Evolutionary conservation across 75 land plant species (phyloP), one percentile per base, ranked within the genome.

Genomic region (Cryptomeria japonica): DNA sequence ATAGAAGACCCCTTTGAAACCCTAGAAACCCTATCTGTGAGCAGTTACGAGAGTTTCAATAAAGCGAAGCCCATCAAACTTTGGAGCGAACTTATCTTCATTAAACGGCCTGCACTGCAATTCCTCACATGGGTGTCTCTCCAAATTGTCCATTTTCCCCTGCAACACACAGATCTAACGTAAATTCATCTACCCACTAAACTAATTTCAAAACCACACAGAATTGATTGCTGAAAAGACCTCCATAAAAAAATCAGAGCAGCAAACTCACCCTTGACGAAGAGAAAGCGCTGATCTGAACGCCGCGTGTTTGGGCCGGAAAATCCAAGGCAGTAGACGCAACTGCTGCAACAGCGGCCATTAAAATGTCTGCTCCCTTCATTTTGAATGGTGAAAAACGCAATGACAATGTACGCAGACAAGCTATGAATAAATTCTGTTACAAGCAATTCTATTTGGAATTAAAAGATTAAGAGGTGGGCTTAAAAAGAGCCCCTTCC

Each of bases 1-100:
- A 58, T 4, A 58, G 4, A 22, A 25, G 28, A 25, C 6, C n/a
- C 70, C n/a, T 0, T 3, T 25, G 70, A 64, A 64, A 64, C 70
- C 77, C 87, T 64, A 91, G 51, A 47, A 64, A 22, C 70, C 76
- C 87, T 64, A 92, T 89, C 93, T 86, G 58, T 92, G 93, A 55
- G 93, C 93, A 34, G 93, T 92, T 46, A 92, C 88, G 42, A 92
- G 88, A 37, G 93, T 89, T 73, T 92, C 93, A 55, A 92, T 92
- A 53, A 92, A 92, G 51, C 93, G 89, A 80, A 92, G 53, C 68
- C 93, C 93, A 51, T 92, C 91, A 36, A 92, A 89, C 70, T 84
- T 92, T 83, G 93, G 93, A 16, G 89, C 90, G 49, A 89, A 92
- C 85, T 84, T 86, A n/a, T 89, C 91, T 34, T 86, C 82, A 1